These are phyloP conservation scores for Euphrasia confusa DNA, from an alignment of 257 asterid species.

Conservation along the genomic window DNA sequence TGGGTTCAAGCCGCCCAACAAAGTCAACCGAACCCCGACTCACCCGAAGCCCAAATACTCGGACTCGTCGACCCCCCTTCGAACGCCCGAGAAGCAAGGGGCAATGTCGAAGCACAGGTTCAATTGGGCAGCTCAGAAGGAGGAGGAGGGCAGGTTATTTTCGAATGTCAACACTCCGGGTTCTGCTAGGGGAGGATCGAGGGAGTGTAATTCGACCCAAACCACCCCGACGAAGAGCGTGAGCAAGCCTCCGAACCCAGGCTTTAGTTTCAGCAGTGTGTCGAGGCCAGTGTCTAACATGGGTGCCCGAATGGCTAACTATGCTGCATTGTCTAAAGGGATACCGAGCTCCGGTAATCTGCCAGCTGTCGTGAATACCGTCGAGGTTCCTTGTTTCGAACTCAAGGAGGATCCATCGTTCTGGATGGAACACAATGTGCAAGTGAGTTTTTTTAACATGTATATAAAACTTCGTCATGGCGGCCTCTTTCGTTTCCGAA, in stretches of 20 bases:
- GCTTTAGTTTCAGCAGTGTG: slow-evolving; percentile 50
- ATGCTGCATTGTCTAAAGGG: slow-evolving; percentile 65
- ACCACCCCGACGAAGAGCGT: slow-evolving; percentile 86
- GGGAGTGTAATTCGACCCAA: slow-evolving; percentile 72
- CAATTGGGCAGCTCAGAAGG: slow-evolving; percentile 65
- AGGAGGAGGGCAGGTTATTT: slow-evolving; percentile 53
- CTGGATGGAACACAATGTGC: slow-evolving; percentile 98
- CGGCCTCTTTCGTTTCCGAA: slow-evolving; percentile 1
- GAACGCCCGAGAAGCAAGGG: slow-evolving; percentile 73
- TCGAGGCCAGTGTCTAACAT: slow-evolving; percentile 50
- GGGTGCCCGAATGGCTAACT: slow-evolving; percentile 52
- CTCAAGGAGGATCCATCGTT: slow-evolving; percentile 87
- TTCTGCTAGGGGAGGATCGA: slow-evolving; percentile 50
- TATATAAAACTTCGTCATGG: slow-evolving; percentile 1
- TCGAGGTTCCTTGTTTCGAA: slow-evolving; percentile 79
- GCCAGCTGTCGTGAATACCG: slow-evolving; percentile 49
- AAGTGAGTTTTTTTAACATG: slow-evolving; percentile 41
- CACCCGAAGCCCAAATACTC: slow-evolving; percentile 48
- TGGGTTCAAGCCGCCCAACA: slow-evolving; percentile 40
- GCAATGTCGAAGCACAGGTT: slow-evolving; percentile 34
- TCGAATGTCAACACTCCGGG: slow-evolving; percentile 53
- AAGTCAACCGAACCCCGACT: slow-evolving; percentile 58
- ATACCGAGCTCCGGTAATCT: slow-evolving; percentile 44
- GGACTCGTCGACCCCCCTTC: slow-evolving; percentile 40
- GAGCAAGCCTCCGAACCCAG: slow-evolving; percentile 68